Evolutionary conservation across 2,329 filamentous ascomycete genomes (phyloP), one percentile per base, ranked within the genome.

Genomic region (Botrytis squamosa): DNA sequence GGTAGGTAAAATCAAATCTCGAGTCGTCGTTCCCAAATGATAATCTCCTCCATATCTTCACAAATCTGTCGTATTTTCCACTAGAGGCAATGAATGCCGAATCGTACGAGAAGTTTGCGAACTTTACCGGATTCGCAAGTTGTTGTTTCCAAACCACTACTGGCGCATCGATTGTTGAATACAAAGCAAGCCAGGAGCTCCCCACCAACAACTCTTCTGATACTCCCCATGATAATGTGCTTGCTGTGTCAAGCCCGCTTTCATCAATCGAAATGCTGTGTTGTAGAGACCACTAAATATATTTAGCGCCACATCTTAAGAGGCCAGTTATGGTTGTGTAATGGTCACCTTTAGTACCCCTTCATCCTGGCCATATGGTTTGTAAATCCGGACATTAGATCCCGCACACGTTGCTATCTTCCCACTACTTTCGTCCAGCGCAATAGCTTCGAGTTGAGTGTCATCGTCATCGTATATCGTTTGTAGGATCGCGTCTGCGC

Each of bases 21-120:
- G 94, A 92, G 77, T 97, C 92, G 74, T 94, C 91, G 0, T 90
- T 88, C 22, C 94, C 94, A 80, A 95, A 98, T 14, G 92, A 92
- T 38, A 97, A 85, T 71, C 95, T 89, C 76, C 94, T 90, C 96
- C 97, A 99, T 78, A 98, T 88, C 83, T 99, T 98, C 77, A 97
- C 90, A 33, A 98, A 84, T 70, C 91, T 88, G 82, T 98, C 96
- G 80, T 93, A 89, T 68, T 87, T 85, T 60, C 94, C 92, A 20
- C 92, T 88, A 1, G 93, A 95, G 29, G 94, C 95, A 71, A 98
- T 93, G 75, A 97, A 90, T 33, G 91, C 91, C 20, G 93, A 95
- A 81, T 97, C 95, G 76, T 93, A 93, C 1, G 95, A 97, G 77
- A 98, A 90, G 14, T 87, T 85, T 4, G 94, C 94, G 73, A 91